A percentile compares a stretch with the other conserved stretches of the same genome.
Evolutionary conservation across 352 stramenopile species (phyloP).

Genomic region (Phytopythium vexans): DNA sequence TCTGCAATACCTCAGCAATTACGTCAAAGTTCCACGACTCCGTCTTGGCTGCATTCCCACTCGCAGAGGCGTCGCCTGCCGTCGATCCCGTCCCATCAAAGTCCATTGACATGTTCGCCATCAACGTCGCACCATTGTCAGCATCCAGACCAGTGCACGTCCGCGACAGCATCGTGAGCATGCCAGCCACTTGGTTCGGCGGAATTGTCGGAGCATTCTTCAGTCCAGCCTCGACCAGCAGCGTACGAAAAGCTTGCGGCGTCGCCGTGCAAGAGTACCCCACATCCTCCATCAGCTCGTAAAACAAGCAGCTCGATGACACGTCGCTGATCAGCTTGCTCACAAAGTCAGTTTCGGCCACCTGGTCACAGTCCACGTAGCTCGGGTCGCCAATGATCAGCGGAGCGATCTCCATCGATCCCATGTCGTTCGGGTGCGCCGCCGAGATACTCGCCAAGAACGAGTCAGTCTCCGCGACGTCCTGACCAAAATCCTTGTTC

Average conservation of each 20-base stretch:
- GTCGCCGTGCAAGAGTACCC: conserved; percentile 83
- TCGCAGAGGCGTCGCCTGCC: conserved; percentile 20
- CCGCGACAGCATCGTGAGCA: conserved; percentile 85
- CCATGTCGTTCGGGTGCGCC: conserved; percentile 85
- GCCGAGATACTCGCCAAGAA: conserved; percentile 84
- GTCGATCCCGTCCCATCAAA: conserved; percentile 44
- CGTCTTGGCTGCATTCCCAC: conserved; percentile 1
- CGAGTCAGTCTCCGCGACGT: conserved; percentile 80
- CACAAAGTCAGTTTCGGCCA: conserved; percentile 58
- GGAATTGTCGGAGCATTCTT: conserved; percentile 80
- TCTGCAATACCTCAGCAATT: conserved; percentile 81
- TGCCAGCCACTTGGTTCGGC: conserved; percentile 81
- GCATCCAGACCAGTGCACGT: conserved; percentile 71
- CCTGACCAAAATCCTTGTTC: conserved; percentile 70
- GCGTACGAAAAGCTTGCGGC: conserved; percentile 73
- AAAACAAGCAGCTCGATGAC: conserved; percentile 78
- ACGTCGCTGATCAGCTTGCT: conserved; percentile 81
- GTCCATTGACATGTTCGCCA: conserved; percentile 78
- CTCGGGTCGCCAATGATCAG: conserved; percentile 85
- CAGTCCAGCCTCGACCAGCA: conserved; percentile 79
- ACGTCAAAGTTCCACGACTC: conserved; percentile 84
- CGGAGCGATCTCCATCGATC: conserved; percentile 78
- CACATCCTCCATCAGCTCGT: conserved; percentile 90
- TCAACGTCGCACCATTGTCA: conserved; percentile 68
- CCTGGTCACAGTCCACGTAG: conserved; percentile 74